Evolutionary conservation across 202 grass and related monocot genomes (phyloP), one percentile per base, ranked within the genome.

Genomic region (Panicum virgatum): DNA sequence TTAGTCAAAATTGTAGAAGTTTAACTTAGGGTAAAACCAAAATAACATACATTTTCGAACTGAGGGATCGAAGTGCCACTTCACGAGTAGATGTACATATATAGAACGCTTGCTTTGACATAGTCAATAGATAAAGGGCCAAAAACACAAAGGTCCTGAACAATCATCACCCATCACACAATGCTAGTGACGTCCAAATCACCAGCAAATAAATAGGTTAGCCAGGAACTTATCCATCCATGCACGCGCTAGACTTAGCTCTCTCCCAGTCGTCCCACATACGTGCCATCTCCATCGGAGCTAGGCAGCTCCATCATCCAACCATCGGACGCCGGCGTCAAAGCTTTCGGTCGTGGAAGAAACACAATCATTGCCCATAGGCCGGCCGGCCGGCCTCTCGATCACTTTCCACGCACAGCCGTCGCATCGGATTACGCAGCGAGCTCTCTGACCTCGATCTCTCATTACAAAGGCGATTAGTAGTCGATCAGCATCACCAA

Each of bases 341-440:
- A 73, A 29, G 7, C 80, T 82, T 82, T 82, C 69, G 69, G 80
- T 82, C 59, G 58, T 83, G 80, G 69, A 75, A 23, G 16, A 44
- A 29, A 53, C 48, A 25, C 42, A 72, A 50, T 54, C 22, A 72
- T 56, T 57, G 32, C 22, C 4, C 39, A 54, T 16, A 40, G 9
- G 52, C 16, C 15, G 0, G 19, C 30, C 69, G n/a, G n/a, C n/a
- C n/a, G n/a, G n/a, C n/a, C n/a, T n/a, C n/a, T n/a, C n/a, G n/a
- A n/a, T 43, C 69, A 19, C 59, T 83, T 83, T 83, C 80, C 80
- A 83, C 59, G n/a, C 50, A n/a, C n/a, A 9, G 9, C n/a, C 0
- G 61, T 83, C 72, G 44, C 61, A 67, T 76, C 81, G 10, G 81
- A 29, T 45, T 32, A 32, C 12, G 23, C n/a, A 75, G 69, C 58